Evolutionary conservation across 2,329 filamentous ascomycete genomes (phyloP).

Genomic region (Hypoxylon sp.): DNA sequence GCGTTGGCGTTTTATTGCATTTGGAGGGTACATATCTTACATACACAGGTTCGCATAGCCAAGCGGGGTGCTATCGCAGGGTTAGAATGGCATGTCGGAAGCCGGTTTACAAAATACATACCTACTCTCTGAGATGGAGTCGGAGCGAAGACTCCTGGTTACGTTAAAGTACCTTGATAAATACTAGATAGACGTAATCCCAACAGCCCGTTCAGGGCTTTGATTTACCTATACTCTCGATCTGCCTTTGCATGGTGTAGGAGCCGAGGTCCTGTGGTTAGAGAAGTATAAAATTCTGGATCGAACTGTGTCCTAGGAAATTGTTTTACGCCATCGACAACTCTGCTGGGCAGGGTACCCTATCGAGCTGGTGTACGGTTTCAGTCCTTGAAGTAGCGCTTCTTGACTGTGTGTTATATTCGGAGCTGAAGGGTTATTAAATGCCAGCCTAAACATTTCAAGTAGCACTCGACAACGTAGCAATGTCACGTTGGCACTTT

Average conservation of each 20-base stretch:
- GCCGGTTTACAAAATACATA: neutral
- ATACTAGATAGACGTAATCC: constrained; percentile 6
- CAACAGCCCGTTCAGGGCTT: neutral
- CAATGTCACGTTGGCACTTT: neutral
- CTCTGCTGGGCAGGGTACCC: too few species aligned
- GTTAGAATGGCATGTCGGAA: neutral
- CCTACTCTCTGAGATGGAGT: constrained; percentile 6
- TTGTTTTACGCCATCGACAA: too few species aligned
- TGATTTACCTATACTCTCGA: neutral
- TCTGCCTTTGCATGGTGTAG: neutral
- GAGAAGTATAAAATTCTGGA: neutral
- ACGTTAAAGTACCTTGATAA: neutral
- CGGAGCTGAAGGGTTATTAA: neutral
- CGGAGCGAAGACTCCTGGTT: neutral
- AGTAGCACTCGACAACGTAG: neutral
- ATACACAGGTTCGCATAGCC: neutral
- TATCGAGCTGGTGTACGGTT: too few species aligned
- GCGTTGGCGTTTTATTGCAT: constrained; percentile 46
- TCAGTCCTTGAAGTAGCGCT: too few species aligned
- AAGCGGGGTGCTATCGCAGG: neutral
- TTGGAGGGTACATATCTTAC: constrained; percentile 2
- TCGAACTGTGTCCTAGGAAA: too few species aligned
- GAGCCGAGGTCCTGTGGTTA: neutral
- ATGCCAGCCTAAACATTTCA: neutral
- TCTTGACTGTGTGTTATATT: neutral